Conservation (phyloP, 306 rosid species). For the Cucurbita pepo region DNA sequence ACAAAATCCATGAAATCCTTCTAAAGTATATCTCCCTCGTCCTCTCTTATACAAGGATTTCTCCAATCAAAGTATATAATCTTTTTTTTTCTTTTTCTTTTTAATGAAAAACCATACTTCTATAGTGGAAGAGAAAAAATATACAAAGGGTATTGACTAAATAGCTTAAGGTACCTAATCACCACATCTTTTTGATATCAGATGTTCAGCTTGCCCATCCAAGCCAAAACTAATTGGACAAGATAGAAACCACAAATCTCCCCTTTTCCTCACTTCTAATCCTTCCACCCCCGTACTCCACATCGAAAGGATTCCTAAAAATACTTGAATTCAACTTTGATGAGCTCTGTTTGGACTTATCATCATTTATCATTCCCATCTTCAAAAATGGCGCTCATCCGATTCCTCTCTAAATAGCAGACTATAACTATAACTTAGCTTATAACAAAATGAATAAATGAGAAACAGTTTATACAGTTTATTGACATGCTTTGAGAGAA, state of each 20-base stretch:
- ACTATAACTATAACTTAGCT: not conserved
- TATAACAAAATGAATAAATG: not conserved
- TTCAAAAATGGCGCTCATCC: not conserved
- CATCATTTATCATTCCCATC: not conserved
- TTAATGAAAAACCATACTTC: not conserved
- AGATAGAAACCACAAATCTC: not conserved
- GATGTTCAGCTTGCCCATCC: not conserved
- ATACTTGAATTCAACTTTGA: not conserved
- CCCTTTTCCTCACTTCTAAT: not conserved
- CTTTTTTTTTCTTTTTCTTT: not conserved
- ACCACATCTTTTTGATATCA: not conserved
- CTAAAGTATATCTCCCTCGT: not conserved
- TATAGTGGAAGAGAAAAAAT: not conserved
- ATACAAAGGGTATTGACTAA: not conserved
- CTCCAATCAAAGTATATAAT: not conserved
- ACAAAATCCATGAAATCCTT: not conserved
- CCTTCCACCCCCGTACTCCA: not conserved
- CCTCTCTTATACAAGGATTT: not conserved
- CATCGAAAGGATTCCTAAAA: not conserved
- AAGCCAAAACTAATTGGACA: not conserved
- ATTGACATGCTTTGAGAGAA: not conserved
- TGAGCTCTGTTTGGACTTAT: not conserved
- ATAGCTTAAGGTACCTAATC: not conserved
- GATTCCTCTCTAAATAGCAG: not conserved
- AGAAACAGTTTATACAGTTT: not conserved